Percentiles rank a stretch among this genome's conserved stretches.
Evolutionary conservation across 164 flowering plant species (phyloP).

Genomic region (Berberis vulgaris): DNA sequence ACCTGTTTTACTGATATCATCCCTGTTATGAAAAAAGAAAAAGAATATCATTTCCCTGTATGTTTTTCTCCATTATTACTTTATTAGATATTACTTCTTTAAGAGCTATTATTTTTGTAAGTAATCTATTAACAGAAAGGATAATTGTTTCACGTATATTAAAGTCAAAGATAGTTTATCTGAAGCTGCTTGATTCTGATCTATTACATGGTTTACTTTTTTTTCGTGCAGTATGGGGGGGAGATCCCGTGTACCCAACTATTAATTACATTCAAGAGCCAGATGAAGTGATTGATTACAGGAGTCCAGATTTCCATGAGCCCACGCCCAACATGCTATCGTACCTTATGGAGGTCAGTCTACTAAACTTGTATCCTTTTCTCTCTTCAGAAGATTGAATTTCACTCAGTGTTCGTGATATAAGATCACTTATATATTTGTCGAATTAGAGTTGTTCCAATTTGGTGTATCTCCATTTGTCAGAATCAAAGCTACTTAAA

Average conservation of each 20-base stretch:
- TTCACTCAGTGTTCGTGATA: neutral
- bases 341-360: conserved; percentile 73
- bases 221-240: conserved; percentile 85
- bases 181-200: neutral
- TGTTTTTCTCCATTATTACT: too few relatives aligned
- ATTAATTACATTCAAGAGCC: conserved; percentile 93
- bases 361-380: neutral
- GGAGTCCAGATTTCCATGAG: conserved; percentile 93
- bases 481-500: too few relatives aligned
- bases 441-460: too few relatives aligned
- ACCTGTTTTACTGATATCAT: too few relatives aligned
- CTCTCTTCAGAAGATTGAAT: neutral
- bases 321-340: conserved; percentile 77
- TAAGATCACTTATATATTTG: too few relatives aligned
- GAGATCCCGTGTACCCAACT: conserved; percentile 98
- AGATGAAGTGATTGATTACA: conserved; percentile 68
- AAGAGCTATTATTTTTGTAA: too few relatives aligned
- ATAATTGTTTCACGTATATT: too few relatives aligned
- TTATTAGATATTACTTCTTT: too few relatives aligned
- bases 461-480: too few relatives aligned
- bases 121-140: too few relatives aligned
- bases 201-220: neutral
- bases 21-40: too few relatives aligned
- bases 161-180: neutral
- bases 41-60: too few relatives aligned